Percentiles rank a stretch among this genome's conserved stretches.
phyloP scores from a whole-genome alignment of 75 land plant genomes.

The Pinus albicaulis region DNA sequence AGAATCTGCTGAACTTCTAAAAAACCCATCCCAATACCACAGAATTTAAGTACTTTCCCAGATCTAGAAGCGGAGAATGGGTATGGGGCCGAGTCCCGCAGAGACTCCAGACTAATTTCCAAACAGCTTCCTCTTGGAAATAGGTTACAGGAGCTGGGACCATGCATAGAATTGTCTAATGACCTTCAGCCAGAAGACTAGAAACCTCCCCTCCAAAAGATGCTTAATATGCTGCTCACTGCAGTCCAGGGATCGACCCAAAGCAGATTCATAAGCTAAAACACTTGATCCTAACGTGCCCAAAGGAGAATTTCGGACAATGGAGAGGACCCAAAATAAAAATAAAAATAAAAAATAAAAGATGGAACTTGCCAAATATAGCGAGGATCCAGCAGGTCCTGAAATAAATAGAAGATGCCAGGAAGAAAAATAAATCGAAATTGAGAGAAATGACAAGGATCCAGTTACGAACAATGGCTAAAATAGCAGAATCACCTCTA shows the following conservation, averaged over 20 bases:
- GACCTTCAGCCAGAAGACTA: neutral
- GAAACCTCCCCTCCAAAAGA: neutral
- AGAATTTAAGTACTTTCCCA: neutral
- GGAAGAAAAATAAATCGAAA: too few relatives aligned
- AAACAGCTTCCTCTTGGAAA: neutral
- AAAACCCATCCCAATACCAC: neutral
- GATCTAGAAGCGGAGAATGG: neutral
- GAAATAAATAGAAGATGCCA: neutral
- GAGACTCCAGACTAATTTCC: neutral
- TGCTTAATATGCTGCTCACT: neutral
- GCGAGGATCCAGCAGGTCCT: neutral
- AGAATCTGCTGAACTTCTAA: neutral
- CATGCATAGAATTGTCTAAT: too few relatives aligned
- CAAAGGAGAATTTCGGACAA: neutral
- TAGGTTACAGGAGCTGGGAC: neutral
- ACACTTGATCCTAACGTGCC: constrained; percentile 2
- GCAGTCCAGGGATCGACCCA: neutral
- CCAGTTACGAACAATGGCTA: too few relatives aligned
- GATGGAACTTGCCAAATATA: neutral
- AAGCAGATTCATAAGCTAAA: constrained; percentile 6
- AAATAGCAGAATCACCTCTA: too few relatives aligned
- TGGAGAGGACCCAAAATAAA: neutral
- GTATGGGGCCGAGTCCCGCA: neutral
- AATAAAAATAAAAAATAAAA: too few relatives aligned
- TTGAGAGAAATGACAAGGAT: neutral